Percentiles rank a stretch among this genome's conserved stretches.
Conservation (phyloP, 495 filamentous ascomycete species). For the Monascus purpureus region DNA sequence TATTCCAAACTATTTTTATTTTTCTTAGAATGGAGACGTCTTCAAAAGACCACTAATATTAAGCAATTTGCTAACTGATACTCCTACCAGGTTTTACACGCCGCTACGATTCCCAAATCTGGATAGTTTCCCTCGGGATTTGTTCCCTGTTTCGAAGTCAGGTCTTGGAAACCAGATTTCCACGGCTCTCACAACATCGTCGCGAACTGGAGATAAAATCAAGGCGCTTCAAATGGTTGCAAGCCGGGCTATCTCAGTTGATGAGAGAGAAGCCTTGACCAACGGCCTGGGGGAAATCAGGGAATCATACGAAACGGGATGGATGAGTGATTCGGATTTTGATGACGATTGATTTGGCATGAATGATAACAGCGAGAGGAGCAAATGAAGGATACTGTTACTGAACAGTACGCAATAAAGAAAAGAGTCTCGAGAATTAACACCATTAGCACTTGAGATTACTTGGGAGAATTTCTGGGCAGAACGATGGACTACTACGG, state of each 20-base stretch:
- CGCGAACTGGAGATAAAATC: slow-evolving; percentile 53
- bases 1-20: slow-evolving; percentile 4
- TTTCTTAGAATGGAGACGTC: too few relatives aligned
- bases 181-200: slow-evolving; percentile 58
- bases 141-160: slow-evolving; percentile 33
- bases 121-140: slow-evolving; percentile 63
- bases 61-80: background rate
- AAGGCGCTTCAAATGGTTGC: slow-evolving; percentile 49
- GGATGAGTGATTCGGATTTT: slow-evolving; percentile 71
- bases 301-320: slow-evolving; percentile 81
- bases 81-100: slow-evolving; percentile 35
- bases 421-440: too few relatives aligned
- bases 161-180: slow-evolving; percentile 39
- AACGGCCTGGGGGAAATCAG: slow-evolving; percentile 77
- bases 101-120: slow-evolving; percentile 59
- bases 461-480: too few relatives aligned
- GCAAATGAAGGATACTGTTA: too few relatives aligned
- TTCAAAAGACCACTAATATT: too few relatives aligned
- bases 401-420: too few relatives aligned
- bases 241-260: slow-evolving; percentile 43
- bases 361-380: too few relatives aligned
- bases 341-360: slow-evolving; percentile 50
- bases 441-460: too few relatives aligned
- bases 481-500: too few relatives aligned
- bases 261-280: slow-evolving; percentile 67